These are phyloP conservation scores for Orbilia javanica DNA, from an alignment of 2,329 filamentous ascomycete genomes.

Conservation along the genomic window DNA sequence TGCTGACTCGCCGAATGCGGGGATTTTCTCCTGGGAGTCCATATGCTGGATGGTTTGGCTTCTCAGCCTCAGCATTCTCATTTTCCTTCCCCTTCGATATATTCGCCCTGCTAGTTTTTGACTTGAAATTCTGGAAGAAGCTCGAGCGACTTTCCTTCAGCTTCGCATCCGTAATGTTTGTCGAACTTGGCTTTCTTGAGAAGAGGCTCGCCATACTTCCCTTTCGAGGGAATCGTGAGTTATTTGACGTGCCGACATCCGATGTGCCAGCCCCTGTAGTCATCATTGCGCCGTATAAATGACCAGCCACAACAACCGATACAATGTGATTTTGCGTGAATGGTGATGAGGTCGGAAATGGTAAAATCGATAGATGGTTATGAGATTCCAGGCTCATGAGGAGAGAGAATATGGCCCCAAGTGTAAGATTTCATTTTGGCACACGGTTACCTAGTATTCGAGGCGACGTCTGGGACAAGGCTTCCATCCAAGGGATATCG, in stretches of 20 bases:
- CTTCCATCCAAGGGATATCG: not conserved
- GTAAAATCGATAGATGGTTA: slow-evolving; percentile 13
- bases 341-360: slow-evolving; percentile 11
- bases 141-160: slow-evolving; percentile 6
- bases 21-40: not conserved
- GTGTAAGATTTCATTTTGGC: not conserved
- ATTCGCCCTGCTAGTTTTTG: slow-evolving; percentile 5
- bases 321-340: no score
- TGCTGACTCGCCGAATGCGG: not conserved
- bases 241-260: not conserved
- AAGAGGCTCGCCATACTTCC: slow-evolving; percentile 26
- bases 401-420: not conserved
- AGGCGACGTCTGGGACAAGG: slow-evolving; percentile 12
- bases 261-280: not conserved
- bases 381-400: slow-evolving; percentile 36
- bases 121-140: slow-evolving; percentile 38
- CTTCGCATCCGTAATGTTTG: slow-evolving; percentile 1
- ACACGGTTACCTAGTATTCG: slow-evolving; percentile 1
- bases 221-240: not conserved
- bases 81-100: slow-evolving; percentile 20
- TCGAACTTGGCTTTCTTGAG: slow-evolving; percentile 11
- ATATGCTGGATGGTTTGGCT: slow-evolving; percentile 20
- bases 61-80: not conserved
- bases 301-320: not conserved
- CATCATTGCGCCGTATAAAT: not conserved